These are phyloP conservation scores for Fusarium lyarnte DNA, from an alignment of 2,329 filamentous ascomycete genomes.

Conservation along the genomic window DNA sequence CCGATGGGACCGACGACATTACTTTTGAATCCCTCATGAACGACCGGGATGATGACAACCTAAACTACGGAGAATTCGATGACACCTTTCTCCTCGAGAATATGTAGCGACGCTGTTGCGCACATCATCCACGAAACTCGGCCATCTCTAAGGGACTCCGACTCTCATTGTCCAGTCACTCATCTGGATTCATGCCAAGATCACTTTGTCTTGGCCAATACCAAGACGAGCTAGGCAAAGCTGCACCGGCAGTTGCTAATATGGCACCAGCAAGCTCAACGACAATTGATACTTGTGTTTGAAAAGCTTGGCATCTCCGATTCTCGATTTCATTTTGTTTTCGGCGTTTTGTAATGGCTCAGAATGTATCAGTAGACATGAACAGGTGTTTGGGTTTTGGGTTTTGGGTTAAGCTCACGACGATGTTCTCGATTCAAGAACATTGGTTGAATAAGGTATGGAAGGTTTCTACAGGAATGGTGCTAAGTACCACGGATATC, in stretches of 20 bases:
- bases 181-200: background rate
- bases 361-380: conserved; percentile 2
- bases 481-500: conserved; percentile 31
- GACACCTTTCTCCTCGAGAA: conserved; percentile 54
- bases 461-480: conserved; percentile 3
- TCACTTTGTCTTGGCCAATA: background rate
- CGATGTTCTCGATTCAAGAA: background rate
- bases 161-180: background rate
- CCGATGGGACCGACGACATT: conserved; percentile 46
- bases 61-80: conserved; percentile 58
- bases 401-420: background rate
- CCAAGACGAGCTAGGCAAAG: background rate
- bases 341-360: background rate
- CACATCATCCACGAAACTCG: background rate
- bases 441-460: background rate
- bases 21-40: conserved; percentile 63
- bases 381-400: conserved; percentile 10
- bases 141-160: background rate
- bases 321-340: background rate
- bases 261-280: background rate
- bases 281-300: background rate
- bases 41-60: conserved; percentile 48
- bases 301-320: background rate
- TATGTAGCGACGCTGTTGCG: conserved; percentile 2
- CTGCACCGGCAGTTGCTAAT: background rate